Conservation (phyloP, 2,329 filamentous ascomycete species). For the Pseudovirgaria hyperparasitica region DNA sequence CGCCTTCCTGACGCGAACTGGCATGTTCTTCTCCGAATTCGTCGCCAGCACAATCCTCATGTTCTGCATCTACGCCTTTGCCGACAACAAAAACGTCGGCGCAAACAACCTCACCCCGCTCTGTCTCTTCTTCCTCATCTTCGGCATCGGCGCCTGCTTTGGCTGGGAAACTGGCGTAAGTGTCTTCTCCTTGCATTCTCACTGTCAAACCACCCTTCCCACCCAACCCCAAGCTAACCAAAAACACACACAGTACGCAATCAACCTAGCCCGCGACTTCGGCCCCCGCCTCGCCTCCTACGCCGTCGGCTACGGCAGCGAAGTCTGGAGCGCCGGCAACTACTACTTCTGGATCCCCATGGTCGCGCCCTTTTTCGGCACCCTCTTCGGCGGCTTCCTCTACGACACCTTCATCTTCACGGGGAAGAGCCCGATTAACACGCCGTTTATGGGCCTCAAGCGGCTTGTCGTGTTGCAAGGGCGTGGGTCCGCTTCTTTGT, state of each 20-base stretch:
- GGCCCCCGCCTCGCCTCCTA: slow-evolving; percentile 56
- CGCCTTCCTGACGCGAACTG: slow-evolving; percentile 47
- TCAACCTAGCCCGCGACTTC: slow-evolving; percentile 60
- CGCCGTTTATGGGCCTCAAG: slow-evolving; percentile 43
- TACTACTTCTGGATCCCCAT: slow-evolving; percentile 64
- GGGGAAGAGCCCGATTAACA: slow-evolving; percentile 49
- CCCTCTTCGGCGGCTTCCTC: slow-evolving; percentile 48
- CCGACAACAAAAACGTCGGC: slow-evolving; percentile 35
- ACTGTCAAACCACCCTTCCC: slow-evolving; percentile 14
- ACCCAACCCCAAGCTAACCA: slow-evolving; percentile 15
- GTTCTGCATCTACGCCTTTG: slow-evolving; percentile 58
- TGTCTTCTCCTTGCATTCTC: slow-evolving; percentile 35
- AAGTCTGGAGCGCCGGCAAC: slow-evolving; percentile 49
- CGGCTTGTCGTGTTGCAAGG: slow-evolving; percentile 2
- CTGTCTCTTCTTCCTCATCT: slow-evolving; percentile 52
- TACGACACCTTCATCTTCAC: slow-evolving; percentile 58
- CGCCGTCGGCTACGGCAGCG: slow-evolving; percentile 51
- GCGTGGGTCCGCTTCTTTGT: no score
- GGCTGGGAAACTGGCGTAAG: slow-evolving; percentile 53
- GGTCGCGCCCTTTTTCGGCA: slow-evolving; percentile 52
- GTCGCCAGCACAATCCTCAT: slow-evolving; percentile 53
- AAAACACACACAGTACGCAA: slow-evolving; percentile 29
- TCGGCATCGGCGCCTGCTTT: slow-evolving; percentile 56
- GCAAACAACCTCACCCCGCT: slow-evolving; percentile 37
- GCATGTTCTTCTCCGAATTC: slow-evolving; percentile 61